Percentiles rank a stretch among this genome's conserved stretches.
These are phyloP conservation scores for Pichia cabralensis DNA, from an alignment of 805 yeast species.

Conservation along the genomic window DNA sequence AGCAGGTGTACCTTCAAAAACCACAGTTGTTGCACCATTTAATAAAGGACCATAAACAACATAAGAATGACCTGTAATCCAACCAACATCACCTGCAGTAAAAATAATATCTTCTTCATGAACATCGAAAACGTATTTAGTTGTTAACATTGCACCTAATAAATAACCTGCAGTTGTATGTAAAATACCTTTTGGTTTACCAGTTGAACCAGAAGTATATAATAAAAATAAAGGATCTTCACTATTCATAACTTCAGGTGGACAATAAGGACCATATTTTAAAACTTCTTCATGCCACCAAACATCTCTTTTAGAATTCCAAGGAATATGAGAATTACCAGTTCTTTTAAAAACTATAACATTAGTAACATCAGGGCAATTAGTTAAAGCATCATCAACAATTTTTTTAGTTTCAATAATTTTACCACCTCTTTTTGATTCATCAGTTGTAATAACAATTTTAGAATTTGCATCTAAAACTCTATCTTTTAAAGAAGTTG, in stretches of 20 bases:
- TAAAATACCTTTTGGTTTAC: constrained; percentile 80
- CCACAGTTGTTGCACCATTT: constrained; percentile 68
- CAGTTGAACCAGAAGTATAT: constrained; percentile 83
- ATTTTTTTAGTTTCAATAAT: constrained; percentile 72
- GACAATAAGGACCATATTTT: constrained; percentile 56
- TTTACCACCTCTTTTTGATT: constrained; percentile 76
- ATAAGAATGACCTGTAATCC: constrained; percentile 86
- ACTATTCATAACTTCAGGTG: constrained; percentile 68
- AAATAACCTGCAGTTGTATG: constrained; percentile 77
- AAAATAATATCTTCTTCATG: constrained; percentile 66
- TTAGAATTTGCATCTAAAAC: constrained; percentile 63
- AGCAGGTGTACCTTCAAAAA: constrained; percentile 83
- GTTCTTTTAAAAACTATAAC: constrained; percentile 72
- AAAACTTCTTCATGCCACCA: constrained; percentile 68
- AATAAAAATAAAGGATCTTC: constrained; percentile 76
- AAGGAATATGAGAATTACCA: constrained; percentile 43
- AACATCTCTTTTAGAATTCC: constrained; percentile 50
- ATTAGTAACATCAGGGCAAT: constrained; percentile 56
- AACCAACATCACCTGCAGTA: constrained; percentile 87
- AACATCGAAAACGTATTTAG: constrained; percentile 68
- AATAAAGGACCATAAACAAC: constrained; percentile 74
- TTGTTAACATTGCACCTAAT: constrained; percentile 62
- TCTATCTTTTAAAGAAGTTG: constrained; percentile 63
- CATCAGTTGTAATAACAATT: constrained; percentile 72
- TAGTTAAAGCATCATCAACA: constrained; percentile 67